Evolutionary conservation across 805 yeast genomes (phyloP), one percentile per base, ranked within the genome.

Genomic region (Kluyveromyces starmeri): DNA sequence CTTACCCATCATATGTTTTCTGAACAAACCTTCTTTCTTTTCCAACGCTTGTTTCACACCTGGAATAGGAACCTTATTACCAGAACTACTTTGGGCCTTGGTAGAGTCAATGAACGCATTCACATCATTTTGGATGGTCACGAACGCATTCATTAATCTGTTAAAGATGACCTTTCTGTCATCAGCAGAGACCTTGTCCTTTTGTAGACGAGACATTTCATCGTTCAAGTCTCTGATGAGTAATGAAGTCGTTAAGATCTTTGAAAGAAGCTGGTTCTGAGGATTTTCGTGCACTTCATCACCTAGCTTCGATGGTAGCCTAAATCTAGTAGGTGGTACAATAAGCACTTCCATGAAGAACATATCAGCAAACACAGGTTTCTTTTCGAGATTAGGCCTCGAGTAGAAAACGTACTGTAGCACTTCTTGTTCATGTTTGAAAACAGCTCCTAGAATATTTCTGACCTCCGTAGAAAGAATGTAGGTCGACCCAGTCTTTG

Each of bases 1-100:
- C 70, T 92, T 92, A 58, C 99, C 99, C 99, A 92, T 92, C 98
- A 92, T 92, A 56, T 92, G 95, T 59, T 89, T 92, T 68, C 99
- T 77, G 70, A 92, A 92, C 45, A 89, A 69, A 58, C 99, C 99
- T 64, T 92, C 99, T 59, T 92, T 92, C 77, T 92, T 89, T 62
- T 92, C 99, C 53, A 92, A 69, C 8, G 95, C 94, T 68, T 92
- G 98, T 59, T 92, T 92, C 51, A 92, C 76, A 67, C 99, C 99
- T 2, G 99, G 99, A 25, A 75, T 72, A 17, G 96, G 88, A 21
- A 51, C 50, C 32, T 73, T 62, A 43, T 78, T 74, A 9, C 81
- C 76, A 16, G 78, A 78, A 29, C 68, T 70, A 51, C 78, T 77
- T 59, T 82, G 94, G 53, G 80, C 83, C 62, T 92, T 89, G 30